Evolutionary conservation across 1,139 yeast genomes (phyloP).

Genomic region (Candida tunisiensis): DNA sequence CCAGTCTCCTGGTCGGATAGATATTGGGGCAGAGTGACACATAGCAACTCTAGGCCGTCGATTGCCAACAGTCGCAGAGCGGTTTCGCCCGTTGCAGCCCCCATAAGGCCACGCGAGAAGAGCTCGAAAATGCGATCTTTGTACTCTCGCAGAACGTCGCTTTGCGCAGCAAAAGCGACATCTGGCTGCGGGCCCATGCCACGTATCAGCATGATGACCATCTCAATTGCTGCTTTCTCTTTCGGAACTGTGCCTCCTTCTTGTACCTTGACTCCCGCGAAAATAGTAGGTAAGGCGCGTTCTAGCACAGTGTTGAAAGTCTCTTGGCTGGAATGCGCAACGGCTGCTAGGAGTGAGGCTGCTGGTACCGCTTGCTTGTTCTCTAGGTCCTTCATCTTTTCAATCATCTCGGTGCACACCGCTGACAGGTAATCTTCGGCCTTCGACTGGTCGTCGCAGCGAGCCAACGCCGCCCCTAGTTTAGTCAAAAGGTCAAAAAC

Average conservation of each 20-base stretch:
- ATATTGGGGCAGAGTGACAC: slow-evolving; percentile 26
- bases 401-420: slow-evolving; percentile 38
- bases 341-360: slow-evolving; percentile 26
- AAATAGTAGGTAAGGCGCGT: slow-evolving; percentile 13
- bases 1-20: slow-evolving; percentile 38
- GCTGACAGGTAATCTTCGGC: slow-evolving; percentile 12
- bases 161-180: background rate
- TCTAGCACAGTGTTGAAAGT: slow-evolving; percentile 26
- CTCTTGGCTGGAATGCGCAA: slow-evolving; percentile 28
- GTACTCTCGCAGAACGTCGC: slow-evolving; percentile 18
- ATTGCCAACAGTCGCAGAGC: slow-evolving; percentile 51
- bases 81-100: slow-evolving; percentile 48
- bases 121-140: slow-evolving; percentile 55
- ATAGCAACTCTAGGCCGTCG: slow-evolving; percentile 40
- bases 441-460: background rate
- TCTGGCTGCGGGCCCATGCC: slow-evolving; percentile 18
- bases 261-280: slow-evolving; percentile 11
- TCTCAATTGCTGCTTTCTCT: slow-evolving; percentile 44
- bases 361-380: slow-evolving; percentile 28
- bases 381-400: slow-evolving; percentile 31
- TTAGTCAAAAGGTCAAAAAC: slow-evolving; percentile 32
- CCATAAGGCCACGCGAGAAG: slow-evolving; percentile 48
- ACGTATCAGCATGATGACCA: slow-evolving; percentile 29
- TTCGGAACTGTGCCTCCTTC: slow-evolving; percentile 28
- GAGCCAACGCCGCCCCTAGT: slow-evolving; percentile 2